Conservation (phyloP, 164 flowering plant species). For the Annona cherimola region DNA sequence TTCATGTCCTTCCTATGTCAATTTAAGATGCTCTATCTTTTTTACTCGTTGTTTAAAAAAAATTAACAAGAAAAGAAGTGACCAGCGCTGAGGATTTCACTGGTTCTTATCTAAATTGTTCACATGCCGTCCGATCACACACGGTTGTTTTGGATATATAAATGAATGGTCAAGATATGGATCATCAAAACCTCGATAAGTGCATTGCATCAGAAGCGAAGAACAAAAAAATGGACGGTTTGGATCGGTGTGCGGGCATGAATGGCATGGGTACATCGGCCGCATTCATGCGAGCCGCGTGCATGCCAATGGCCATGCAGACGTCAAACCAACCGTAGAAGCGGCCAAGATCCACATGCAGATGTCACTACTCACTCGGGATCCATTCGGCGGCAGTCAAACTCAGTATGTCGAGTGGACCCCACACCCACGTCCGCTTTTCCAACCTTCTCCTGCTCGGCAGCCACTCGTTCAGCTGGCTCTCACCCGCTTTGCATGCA, state of each 20-base stretch:
- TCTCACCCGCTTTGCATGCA: not conserved
- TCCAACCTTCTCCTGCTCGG: not conserved
- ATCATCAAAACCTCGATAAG: too few relatives aligned
- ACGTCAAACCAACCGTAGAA: not conserved
- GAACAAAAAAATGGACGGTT: not conserved
- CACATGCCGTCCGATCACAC: too few relatives aligned
- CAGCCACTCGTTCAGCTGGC: not conserved
- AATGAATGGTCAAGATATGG: too few relatives aligned
- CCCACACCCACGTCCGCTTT: not conserved
- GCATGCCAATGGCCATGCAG: not conserved
- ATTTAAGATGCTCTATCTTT: too few relatives aligned
- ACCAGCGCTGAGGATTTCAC: too few relatives aligned
- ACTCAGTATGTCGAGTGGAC: not conserved
- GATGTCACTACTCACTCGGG: too few relatives aligned
- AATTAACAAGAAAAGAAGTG: too few relatives aligned
- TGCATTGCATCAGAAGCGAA: not conserved
- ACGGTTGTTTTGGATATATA: too few relatives aligned
- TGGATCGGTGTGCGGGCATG: not conserved
- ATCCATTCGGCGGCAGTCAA: not conserved
- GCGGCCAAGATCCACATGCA: not conserved
- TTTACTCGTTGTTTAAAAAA: too few relatives aligned
- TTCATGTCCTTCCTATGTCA: too few relatives aligned
- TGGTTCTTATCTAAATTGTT: too few relatives aligned
- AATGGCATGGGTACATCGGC: not conserved
- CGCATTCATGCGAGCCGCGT: not conserved